Evolutionary conservation across 2,329 filamentous ascomycete genomes (phyloP), one percentile per base, ranked within the genome.

Genomic region (Fusarium chaquense): DNA sequence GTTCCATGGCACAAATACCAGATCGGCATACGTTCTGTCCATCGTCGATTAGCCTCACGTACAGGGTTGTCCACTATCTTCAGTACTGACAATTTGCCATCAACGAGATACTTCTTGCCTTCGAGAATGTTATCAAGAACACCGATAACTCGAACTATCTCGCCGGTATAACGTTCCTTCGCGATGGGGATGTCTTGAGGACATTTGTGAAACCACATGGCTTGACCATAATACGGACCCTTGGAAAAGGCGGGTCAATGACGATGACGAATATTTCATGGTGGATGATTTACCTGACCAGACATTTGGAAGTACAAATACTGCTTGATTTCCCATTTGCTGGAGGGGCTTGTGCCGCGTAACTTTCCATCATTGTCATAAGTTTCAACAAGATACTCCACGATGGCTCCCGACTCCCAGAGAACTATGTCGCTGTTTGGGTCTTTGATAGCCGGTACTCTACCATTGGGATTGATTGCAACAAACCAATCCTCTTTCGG

Each of bases 231-330:
- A 10, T 58, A 55, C 1, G 55, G 55, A 11, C 55, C 43, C 43
- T 44, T 45, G 16, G 3, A 4, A 4, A 41, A 28, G 16, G 8
- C 12, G 13, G 3, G 38, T 41, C 15, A 41, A 8, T 6, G 8
- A 20, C 11, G 6, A 11, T 11, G 6, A 40, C 6, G 1, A 1
- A 12, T 11, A 1, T 20, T 13, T 20, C 5, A 40, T 9, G 10
- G 11, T 18, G 20, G 18, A 7, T 6, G 2, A 4, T 9, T n/a
- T 13, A 45, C 55, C n/a, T 58, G 49, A 1, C 49, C 55, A 8
- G 55, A 43, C n/a, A 40, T 28, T 13, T 58, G 55, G 15, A 28
- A 55, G 24, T 43, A 32, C n/a, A 58, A 30, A 32, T 51, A 58
- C 1, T 58, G 55, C 20, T 55, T 45, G 5, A 30, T 45, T 11